These are phyloP conservation scores for Calonectria fujianensis DNA, from an alignment of 2,329 filamentous ascomycete species.

Conservation along the genomic window DNA sequence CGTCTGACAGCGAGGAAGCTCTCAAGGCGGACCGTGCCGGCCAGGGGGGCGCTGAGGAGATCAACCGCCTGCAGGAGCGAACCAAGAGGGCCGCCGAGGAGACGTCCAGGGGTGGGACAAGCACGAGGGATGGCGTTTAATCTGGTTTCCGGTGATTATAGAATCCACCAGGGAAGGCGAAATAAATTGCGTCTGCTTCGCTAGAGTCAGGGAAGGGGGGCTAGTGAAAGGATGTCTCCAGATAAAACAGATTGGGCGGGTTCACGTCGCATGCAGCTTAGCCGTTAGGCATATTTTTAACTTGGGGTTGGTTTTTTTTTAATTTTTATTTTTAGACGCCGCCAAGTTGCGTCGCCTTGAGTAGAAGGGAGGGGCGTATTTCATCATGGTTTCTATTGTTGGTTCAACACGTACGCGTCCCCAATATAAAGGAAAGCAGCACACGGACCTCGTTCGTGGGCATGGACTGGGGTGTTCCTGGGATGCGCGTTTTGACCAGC, in stretches of 20 bases:
- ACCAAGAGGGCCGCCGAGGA: slow-evolving; percentile 73
- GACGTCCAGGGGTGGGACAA: slow-evolving; percentile 68
- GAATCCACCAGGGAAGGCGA: not conserved
- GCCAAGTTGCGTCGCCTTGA: not conserved
- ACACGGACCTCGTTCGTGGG: slow-evolving; percentile 14
- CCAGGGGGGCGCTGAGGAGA: slow-evolving; percentile 60
- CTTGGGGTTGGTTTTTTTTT: not conserved
- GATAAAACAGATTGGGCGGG: not conserved
- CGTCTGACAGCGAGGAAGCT: slow-evolving; percentile 86
- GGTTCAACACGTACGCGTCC: not conserved
- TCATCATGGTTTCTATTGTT: not conserved
- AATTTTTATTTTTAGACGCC: slow-evolving; percentile 15
- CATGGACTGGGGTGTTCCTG: slow-evolving; percentile 8
- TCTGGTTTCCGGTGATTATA: not conserved
- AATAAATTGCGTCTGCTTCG: not conserved
- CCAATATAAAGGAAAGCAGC: not conserved
- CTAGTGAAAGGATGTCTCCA: not conserved
- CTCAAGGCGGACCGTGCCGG: slow-evolving; percentile 78
- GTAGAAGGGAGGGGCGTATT: not conserved
- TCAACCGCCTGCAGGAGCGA: slow-evolving; percentile 73
- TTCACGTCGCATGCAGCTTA: not conserved
- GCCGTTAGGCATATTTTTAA: not conserved
- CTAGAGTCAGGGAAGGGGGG: not conserved
- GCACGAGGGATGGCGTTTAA: slow-evolving; percentile 66
- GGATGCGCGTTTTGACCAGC: not conserved